Base-by-base conservation (phyloP, 306 rosid genomes). In the Fragaria nilgerrensis region DNA sequence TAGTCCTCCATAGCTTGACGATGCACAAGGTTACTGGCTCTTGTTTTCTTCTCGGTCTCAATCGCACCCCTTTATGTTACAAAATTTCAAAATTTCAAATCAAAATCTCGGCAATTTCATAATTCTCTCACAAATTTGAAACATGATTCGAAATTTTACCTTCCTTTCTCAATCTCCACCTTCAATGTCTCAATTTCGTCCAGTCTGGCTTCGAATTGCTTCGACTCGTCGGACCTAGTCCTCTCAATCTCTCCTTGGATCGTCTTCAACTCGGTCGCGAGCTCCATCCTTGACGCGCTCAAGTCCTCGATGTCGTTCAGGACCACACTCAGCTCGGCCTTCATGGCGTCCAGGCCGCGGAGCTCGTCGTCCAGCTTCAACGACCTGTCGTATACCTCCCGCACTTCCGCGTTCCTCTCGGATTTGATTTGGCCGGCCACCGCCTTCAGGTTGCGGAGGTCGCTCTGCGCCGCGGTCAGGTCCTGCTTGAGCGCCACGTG, bases 401-500 rank as follows among this genome's bases (percentile, higher is more conserved):
- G 87, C 16, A 92, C 93, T 77, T 88, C 85, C 15, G 90, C 88
- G 78, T 92, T 95, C 41, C 93, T 85, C 58, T 89, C 88, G 39
- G 92, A 85, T 77, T 95, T 89, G 10, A 84, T 74, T 5, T 88
- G 77, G 7, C 81, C 84, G 16, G 95, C 91, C 0, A 82, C 78
- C 1, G 86, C 85, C 10, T 97, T 80, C 15, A 90, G 76, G 7
- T 58, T 88, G 14, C 86, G 92, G 80, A 92, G 86, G 65, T 89
- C 96, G 74, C 79, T 82, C 82, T 89, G 90, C 0, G 93, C 68
- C 62, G 82, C 84, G 56, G 88, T 66, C 15, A 95, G 89, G 68
- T 95, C 93, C 47, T 95, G 97, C 77, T 92, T 95, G 84, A 95
- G 92, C 36, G 90, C 93, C 68, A 90, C 91, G 82, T 95, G 98